phyloP scores from a whole-genome alignment of 108 stramenopile species.

The Skeletonema marinoi region DNA sequence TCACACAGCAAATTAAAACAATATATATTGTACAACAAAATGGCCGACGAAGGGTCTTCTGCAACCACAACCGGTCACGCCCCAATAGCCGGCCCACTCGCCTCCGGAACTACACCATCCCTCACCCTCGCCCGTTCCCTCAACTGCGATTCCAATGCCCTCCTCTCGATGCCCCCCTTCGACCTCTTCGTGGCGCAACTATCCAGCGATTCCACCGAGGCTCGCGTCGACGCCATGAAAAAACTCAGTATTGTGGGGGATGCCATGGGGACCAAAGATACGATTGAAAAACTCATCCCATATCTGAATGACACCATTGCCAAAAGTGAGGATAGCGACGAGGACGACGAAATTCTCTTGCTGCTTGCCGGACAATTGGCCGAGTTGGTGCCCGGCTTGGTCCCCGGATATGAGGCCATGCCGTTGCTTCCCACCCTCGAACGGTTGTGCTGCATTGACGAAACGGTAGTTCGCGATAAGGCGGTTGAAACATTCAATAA shows the following conservation, averaged over 20 bases:
- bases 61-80: constrained; percentile 19
- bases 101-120: constrained; percentile 58
- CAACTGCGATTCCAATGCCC: constrained; percentile 47
- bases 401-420: constrained; percentile 48
- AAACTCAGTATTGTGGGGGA: constrained; percentile 78
- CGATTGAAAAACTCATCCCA: constrained; percentile 59
- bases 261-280: constrained; percentile 72
- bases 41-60: neutral
- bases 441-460: constrained; percentile 90
- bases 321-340: constrained; percentile 38
- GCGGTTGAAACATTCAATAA: constrained; percentile 80
- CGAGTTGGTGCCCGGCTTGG: constrained; percentile 71
- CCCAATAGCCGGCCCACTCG: constrained; percentile 48
- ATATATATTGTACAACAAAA: neutral
- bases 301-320: constrained; percentile 61
- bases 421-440: constrained; percentile 91
- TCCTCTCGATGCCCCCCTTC: constrained; percentile 66
- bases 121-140: constrained; percentile 79
- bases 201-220: constrained; percentile 66
- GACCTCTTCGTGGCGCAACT: constrained; percentile 79
- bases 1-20: neutral
- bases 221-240: constrained; percentile 88
- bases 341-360: constrained; percentile 83
- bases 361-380: constrained; percentile 74
- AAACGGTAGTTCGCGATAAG: constrained; percentile 92